Evolutionary conservation across 805 yeast species (phyloP).

Genomic region (Candida coleopterorum): DNA sequence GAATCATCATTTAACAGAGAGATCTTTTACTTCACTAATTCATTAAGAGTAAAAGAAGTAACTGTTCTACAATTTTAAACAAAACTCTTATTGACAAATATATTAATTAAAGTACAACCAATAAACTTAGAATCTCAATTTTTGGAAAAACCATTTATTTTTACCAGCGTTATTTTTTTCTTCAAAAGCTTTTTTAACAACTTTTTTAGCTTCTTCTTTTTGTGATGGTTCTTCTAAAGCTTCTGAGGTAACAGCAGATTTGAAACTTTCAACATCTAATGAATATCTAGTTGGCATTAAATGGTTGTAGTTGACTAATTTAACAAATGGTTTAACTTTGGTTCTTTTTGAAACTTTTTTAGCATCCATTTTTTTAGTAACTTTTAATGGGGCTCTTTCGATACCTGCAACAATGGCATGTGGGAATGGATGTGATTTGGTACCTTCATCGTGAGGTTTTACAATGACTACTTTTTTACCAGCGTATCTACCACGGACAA

Average conservation of each 20-base stretch:
- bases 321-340: conserved; percentile 98
- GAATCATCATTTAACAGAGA: no score
- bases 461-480: conserved; percentile 99
- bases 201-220: conserved; percentile 98
- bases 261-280: conserved; percentile 93
- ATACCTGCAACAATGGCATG: conserved; percentile 99
- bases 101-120: conserved; percentile 2
- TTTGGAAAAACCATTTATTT: conserved; percentile 99
- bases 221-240: conserved; percentile 96
- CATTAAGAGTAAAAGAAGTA: neutral
- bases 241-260: conserved; percentile 86
- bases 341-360: conserved; percentile 97
- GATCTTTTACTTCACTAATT: no score
- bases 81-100: conserved; percentile 4
- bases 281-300: conserved; percentile 99
- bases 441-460: conserved; percentile 97
- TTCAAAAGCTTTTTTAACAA: conserved; percentile 97
- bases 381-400: conserved; percentile 97
- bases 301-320: conserved; percentile 99
- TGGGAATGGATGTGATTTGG: conserved; percentile 98
- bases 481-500: conserved; percentile 99
- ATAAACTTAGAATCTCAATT: conserved; percentile 73
- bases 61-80: no score
- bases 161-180: conserved; percentile 99
- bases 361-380: conserved; percentile 89